phyloP scores from a whole-genome alignment of 495 filamentous ascomycete species.

The Aspergillus panamensis region DNA sequence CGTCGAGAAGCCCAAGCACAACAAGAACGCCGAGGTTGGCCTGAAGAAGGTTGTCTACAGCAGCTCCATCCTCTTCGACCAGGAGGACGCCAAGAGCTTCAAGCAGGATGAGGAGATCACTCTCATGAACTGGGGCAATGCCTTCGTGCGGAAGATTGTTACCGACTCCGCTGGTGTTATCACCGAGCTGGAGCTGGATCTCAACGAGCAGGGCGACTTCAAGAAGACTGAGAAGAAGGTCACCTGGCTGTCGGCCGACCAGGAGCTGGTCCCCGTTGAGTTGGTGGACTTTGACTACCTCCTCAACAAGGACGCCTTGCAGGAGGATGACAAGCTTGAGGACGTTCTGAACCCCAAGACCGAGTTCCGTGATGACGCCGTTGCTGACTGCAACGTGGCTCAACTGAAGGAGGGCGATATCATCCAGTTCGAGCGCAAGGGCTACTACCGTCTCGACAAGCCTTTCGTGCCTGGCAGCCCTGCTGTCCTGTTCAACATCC shows the following conservation, averaged over 20 bases:
- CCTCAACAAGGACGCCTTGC: conserved; percentile 85
- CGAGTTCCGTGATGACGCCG: conserved; percentile 67
- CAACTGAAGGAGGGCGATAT: conserved; percentile 77
- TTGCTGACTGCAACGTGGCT: conserved; percentile 77
- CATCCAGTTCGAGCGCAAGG: conserved; percentile 91
- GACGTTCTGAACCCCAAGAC: conserved; percentile 75
- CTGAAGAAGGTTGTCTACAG: conserved; percentile 80
- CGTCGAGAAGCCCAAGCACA: conserved; percentile 78
- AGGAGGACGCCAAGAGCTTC: conserved; percentile 79
- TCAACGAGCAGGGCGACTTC: conserved; percentile 84
- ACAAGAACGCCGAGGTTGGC: conserved; percentile 80
- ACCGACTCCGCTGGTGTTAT: conserved; percentile 56
- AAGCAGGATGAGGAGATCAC: conserved; percentile 87
- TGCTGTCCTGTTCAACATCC: conserved; percentile 76
- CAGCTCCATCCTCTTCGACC: conserved; percentile 70
- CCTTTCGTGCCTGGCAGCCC: conserved; percentile 55
- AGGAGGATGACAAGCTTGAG: conserved; percentile 76
- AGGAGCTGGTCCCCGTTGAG: conserved; percentile 75
- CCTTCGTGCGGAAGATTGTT: conserved; percentile 71
- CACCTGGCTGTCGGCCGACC: conserved; percentile 78
- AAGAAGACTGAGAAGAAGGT: conserved; percentile 95
- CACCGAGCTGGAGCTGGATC: conserved; percentile 66
- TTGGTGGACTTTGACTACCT: conserved; percentile 90
- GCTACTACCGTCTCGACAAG: conserved; percentile 78
- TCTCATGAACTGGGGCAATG: conserved; percentile 95